A percentile compares a stretch with the other conserved stretches of the same genome.
Evolutionary conservation across 2,329 filamentous ascomycete genomes (phyloP).

Genomic region (Tolypocladium tropicale): DNA sequence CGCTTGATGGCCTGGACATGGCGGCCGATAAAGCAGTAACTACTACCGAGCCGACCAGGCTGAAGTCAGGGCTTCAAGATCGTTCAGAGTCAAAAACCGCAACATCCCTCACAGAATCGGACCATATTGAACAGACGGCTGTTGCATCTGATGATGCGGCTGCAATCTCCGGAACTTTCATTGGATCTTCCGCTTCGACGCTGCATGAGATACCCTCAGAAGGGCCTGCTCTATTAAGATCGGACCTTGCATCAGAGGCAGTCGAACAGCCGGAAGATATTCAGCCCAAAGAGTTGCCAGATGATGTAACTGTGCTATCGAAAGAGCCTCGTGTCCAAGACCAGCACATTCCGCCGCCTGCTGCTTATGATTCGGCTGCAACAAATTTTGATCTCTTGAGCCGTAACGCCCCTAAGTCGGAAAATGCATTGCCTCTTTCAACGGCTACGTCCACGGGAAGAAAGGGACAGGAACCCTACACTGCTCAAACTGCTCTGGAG

Average conservation of each 20-base stretch:
- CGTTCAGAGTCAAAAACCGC: not conserved
- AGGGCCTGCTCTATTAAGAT: not conserved
- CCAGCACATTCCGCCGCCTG: too few species aligned
- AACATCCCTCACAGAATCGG: not conserved
- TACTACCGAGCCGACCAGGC: not conserved
- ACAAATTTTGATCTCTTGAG: not conserved
- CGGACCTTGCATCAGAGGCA: too few species aligned
- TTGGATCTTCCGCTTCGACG: not conserved
- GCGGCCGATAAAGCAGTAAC: not conserved
- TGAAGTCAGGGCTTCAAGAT: not conserved
- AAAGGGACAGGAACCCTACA: not conserved
- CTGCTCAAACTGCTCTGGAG: not conserved
- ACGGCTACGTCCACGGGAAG: not conserved
- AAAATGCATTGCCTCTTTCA: not conserved
- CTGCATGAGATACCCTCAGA: not conserved
- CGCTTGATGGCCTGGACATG: not conserved
- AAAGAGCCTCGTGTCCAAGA: not conserved
- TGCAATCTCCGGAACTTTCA: not conserved
- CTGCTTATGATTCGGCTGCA: not conserved
- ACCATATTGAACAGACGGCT: not conserved
- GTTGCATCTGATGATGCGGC: not conserved
- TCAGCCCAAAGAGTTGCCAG: not conserved
- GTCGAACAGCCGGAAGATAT: not conserved
- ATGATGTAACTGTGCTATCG: not conserved
- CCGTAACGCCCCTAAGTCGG: not conserved